These are phyloP conservation scores for Martiniozyma abietophila DNA, from an alignment of 805 yeast species.

Conservation along the genomic window DNA sequence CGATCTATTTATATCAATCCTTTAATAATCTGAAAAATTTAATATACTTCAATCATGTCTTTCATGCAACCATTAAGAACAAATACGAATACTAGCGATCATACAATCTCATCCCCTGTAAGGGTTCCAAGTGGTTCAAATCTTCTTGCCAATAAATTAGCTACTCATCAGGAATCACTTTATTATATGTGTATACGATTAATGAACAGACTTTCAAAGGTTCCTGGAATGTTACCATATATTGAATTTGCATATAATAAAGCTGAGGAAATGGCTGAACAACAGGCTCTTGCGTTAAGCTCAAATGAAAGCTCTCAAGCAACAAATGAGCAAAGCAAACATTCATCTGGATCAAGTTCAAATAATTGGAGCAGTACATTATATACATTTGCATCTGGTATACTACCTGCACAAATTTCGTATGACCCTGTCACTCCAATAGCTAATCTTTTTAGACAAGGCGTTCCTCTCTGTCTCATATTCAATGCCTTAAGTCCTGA, in stretches of 20 bases:
- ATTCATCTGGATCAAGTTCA: background rate
- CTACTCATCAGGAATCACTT: slow-evolving; percentile 56
- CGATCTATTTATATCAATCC: too few relatives aligned
- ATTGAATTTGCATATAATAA: slow-evolving; percentile 52
- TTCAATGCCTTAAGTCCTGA: slow-evolving; percentile 61
- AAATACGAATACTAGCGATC: too few relatives aligned
- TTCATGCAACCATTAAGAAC: too few relatives aligned
- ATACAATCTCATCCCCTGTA: slow-evolving; percentile 13
- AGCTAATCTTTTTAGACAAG: slow-evolving; percentile 84
- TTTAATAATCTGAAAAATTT: too few relatives aligned
- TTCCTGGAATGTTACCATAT: slow-evolving; percentile 64
- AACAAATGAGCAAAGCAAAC: too few relatives aligned
- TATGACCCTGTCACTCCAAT: slow-evolving; percentile 91
- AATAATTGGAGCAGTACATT: slow-evolving; percentile 30
- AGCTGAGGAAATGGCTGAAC: slow-evolving; percentile 63
- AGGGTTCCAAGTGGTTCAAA: slow-evolving; percentile 37
- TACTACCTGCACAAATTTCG: slow-evolving; percentile 59
- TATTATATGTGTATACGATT: slow-evolving; percentile 57
- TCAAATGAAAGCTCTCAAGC: slow-evolving; percentile 1
- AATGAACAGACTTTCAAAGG: slow-evolving; percentile 42
- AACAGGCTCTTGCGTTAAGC: slow-evolving; percentile 40
- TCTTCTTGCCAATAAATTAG: slow-evolving; percentile 53
- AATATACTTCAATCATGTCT: too few relatives aligned
- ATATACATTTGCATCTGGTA: slow-evolving; percentile 66
- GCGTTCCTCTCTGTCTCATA: slow-evolving; percentile 81